Base-by-base conservation (phyloP, 1,284 basidiomycete genomes). In the Coniferiporia sulphurascens region DNA sequence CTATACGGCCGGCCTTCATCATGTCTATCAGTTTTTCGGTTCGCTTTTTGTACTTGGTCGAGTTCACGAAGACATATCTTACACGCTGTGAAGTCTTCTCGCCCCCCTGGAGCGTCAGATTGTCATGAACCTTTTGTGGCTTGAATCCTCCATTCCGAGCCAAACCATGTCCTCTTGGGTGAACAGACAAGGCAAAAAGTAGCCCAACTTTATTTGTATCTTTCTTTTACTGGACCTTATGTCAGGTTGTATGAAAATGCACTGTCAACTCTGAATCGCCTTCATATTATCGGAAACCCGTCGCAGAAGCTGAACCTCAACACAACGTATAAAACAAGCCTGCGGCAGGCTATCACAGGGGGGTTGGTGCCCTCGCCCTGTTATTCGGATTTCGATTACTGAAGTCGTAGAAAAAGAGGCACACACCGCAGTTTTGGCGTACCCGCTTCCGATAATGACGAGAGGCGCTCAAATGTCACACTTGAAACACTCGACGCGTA, bases 1-100 rank as follows among this genome's bases (percentile, higher is more conserved):
- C 79, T 98, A 52, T 99, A 97, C 72, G 83, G 88, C 67, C 85
- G 86, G 17, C 95, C 96, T 19, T 95, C 94, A 1, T 90, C 92
- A 71, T 97, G 95, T 74, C 83, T 99, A 36, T 93, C 94, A 48
- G 87, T 99, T 71, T 95, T 98, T 72, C 86, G 95, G 92, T 93
- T 64, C 60, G 68, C 51, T 17, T 55, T 32, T 51, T 45, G 44
- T 19, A 6, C 32, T 54, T 52, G 56, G 60, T 61, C 54, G 56
- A 64, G 56, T 60, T 27, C 27, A 52, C 59, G 36, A 51, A 41
- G 27, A 27, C 51, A 56, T 60, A 15, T 46, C 63, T 68, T 72
- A 63, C 64, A 61, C 34, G 51, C 10, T 52, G 34, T 45, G 48
- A 67, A 95, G 95, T 53, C 79, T 98, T 19, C 76, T 99, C 21